phyloP scores from a whole-genome alignment of 2,329 filamentous ascomycete species.

The Hirsutella thompsonii region DNA sequence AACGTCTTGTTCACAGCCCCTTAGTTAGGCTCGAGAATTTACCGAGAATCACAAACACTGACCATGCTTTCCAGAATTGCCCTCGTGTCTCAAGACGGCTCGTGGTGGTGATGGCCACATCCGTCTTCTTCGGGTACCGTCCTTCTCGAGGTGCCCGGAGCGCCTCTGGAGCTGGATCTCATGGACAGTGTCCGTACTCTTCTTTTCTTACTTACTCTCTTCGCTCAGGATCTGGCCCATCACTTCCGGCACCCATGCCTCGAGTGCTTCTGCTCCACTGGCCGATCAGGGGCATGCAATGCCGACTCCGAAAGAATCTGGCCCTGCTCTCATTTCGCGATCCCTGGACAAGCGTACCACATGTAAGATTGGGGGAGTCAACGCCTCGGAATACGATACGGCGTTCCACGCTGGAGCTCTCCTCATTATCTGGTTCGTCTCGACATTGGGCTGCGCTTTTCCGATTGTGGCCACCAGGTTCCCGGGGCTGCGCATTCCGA shows the following conservation, averaged over 20 bases:
- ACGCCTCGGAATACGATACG: slow-evolving; percentile 34
- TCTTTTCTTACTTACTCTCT: slow-evolving; percentile 19
- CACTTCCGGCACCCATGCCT: not conserved
- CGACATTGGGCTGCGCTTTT: slow-evolving; percentile 36
- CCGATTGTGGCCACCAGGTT: slow-evolving; percentile 40
- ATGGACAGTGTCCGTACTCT: slow-evolving; percentile 29
- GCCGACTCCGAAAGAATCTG: slow-evolving; percentile 2
- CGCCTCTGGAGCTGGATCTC: slow-evolving; percentile 25
- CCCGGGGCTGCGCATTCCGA: slow-evolving; percentile 39
- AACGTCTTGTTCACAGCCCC: not conserved
- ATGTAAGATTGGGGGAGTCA: slow-evolving; percentile 16
- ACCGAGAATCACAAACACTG: not conserved
- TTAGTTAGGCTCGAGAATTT: too few relatives aligned
- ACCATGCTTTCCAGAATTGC: slow-evolving; percentile 10
- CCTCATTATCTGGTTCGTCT: slow-evolving; percentile 32
- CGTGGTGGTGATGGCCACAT: slow-evolving; percentile 27
- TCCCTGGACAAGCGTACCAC: slow-evolving; percentile 13
- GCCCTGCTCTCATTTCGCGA: too few relatives aligned
- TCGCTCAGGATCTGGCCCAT: slow-evolving; percentile 5
- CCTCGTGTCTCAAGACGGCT: slow-evolving; percentile 18
- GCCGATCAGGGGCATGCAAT: not conserved
- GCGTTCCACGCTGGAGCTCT: slow-evolving; percentile 45
- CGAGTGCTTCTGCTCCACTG: not conserved
- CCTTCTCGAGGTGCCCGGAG: slow-evolving; percentile 15
- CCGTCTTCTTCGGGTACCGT: slow-evolving; percentile 17